Conservation (phyloP, 345 rosid species). For the Hibiscus tridactylites region DNA sequence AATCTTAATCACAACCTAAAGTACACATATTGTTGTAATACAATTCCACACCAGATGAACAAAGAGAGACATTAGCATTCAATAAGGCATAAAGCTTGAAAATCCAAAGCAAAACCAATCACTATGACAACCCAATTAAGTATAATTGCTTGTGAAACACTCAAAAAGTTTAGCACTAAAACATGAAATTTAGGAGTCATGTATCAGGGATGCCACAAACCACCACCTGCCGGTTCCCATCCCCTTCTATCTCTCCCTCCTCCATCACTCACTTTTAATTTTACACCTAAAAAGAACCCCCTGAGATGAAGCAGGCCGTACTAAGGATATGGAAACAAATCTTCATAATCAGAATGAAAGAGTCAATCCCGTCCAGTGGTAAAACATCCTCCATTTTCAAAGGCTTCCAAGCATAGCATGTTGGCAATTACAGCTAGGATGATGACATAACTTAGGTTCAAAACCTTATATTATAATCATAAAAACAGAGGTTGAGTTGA, state of each 20-base stretch:
- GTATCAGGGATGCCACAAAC: neutral
- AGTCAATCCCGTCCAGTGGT: neutral
- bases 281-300: neutral
- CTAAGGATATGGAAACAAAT: neutral
- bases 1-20: neutral
- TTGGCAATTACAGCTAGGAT: neutral
- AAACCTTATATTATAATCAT: conserved; percentile 4
- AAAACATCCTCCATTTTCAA: neutral
- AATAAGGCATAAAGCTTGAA: neutral
- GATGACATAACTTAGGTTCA: neutral
- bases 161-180: neutral
- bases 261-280: neutral
- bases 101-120: neutral
- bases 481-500: neutral
- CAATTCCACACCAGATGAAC: neutral
- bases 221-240: neutral
- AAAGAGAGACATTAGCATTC: neutral
- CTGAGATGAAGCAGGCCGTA: neutral
- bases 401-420: neutral
- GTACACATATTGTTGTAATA: neutral
- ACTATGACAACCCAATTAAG: neutral
- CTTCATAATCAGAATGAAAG: neutral
- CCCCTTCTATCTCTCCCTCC: neutral
- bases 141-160: neutral
- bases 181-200: neutral